Percentiles rank a stretch among this genome's conserved stretches.
These are phyloP conservation scores for Ormosia semicastrata DNA, from an alignment of 306 rosid genomes.

Conservation along the genomic window DNA sequence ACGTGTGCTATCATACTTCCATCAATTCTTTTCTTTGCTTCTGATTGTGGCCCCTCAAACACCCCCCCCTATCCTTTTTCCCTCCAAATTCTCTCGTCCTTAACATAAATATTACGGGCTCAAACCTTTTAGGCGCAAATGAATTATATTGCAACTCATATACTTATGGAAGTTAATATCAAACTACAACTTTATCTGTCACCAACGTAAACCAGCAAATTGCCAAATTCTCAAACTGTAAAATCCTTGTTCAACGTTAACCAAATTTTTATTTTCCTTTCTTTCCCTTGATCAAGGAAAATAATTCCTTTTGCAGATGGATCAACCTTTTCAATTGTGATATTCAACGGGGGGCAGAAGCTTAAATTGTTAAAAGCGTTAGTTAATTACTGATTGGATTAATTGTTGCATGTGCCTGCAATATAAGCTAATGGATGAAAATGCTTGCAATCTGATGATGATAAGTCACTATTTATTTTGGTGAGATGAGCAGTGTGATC, in stretches of 20 bases:
- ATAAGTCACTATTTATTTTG: slow-evolving; percentile 26
- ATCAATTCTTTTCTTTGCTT: slow-evolving; percentile 34
- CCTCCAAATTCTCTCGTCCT: slow-evolving; percentile 2
- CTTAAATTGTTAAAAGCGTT: neutral
- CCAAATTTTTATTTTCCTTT: neutral
- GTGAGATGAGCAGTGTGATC: slow-evolving; percentile 34
- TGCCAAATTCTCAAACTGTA: neutral
- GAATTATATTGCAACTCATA: neutral
- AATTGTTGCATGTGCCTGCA: slow-evolving; percentile 30
- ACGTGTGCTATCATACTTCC: slow-evolving; percentile 71
- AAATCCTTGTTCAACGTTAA: neutral
- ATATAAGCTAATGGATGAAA: slow-evolving; percentile 16
- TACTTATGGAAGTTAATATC: neutral
- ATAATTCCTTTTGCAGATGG: neutral
- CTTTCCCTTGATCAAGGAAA: neutral
- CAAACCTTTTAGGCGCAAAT: neutral
- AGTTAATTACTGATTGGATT: neutral
- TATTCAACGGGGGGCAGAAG: neutral
- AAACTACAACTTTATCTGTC: neutral
- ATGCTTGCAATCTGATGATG: slow-evolving; percentile 28
- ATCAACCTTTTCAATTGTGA: neutral
- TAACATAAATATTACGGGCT: neutral
- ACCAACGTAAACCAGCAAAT: neutral
- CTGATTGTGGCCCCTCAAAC: slow-evolving; percentile 23
- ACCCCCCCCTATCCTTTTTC: neutral